Evolutionary conservation across 2,329 filamentous ascomycete species (phyloP).

Genomic region (Fusarium sp.): DNA sequence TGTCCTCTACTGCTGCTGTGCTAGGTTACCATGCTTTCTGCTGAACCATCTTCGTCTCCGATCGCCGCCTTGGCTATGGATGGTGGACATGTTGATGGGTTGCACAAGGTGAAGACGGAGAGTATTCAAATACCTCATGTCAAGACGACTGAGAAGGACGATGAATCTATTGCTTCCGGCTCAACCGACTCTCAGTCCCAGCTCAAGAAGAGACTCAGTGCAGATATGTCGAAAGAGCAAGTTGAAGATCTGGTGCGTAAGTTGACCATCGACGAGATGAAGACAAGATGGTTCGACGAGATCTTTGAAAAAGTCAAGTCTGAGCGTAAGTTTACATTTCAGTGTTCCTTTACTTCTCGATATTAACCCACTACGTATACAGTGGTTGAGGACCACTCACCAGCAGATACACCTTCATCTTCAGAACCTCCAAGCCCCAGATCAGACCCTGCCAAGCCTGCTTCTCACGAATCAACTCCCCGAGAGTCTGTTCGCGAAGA

Average conservation of each 20-base stretch:
- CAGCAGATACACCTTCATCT: conserved; percentile 32
- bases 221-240: conserved; percentile 41
- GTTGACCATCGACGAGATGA: conserved; percentile 42
- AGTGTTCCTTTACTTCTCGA: neutral
- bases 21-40: conserved; percentile 24
- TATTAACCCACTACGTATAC: neutral
- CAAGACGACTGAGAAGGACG: conserved; percentile 10
- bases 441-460: conserved; percentile 12
- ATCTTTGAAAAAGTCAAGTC: conserved; percentile 43
- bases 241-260: conserved; percentile 38
- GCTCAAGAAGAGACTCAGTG: conserved; percentile 35
- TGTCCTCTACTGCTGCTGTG: conserved; percentile 13
- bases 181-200: conserved; percentile 27
- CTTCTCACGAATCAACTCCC: neutral
- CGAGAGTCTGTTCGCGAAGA: conserved; percentile 38
- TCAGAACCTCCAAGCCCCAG: conserved; percentile 34
- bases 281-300: conserved; percentile 40
- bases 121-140: conserved; percentile 33
- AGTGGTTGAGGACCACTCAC: conserved; percentile 38
- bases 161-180: conserved; percentile 27
- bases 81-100: conserved; percentile 1
- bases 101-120: conserved; percentile 5
- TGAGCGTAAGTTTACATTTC: conserved; percentile 31
- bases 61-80: conserved; percentile 16
- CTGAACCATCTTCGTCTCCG: conserved; percentile 23